Evolutionary conservation across 2,329 filamentous ascomycete genomes (phyloP).

Genomic region (Corinectria fuckeliana): DNA sequence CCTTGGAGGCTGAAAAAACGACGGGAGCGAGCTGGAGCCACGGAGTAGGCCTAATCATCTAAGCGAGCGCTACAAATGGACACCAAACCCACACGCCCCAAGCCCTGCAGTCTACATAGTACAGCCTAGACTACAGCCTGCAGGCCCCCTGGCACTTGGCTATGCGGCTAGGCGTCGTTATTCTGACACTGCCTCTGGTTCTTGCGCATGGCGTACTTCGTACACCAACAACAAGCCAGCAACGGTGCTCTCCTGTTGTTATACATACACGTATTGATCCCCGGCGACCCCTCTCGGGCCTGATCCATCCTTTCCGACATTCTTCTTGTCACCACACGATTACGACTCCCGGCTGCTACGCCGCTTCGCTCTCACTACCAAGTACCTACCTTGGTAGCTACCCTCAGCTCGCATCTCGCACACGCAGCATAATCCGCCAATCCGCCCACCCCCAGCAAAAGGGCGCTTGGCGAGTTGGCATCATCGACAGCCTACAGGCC

Average conservation of each 20-base stretch:
- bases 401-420: constrained; percentile 17
- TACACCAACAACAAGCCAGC: constrained; percentile 2
- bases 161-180: constrained; percentile 5
- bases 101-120: constrained; percentile 1
- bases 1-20: neutral
- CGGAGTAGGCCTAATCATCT: no score
- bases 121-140: neutral
- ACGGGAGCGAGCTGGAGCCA: neutral
- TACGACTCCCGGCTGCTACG: constrained; percentile 5
- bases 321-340: neutral
- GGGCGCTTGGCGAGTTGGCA: constrained; percentile 15
- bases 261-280: constrained; percentile 23
- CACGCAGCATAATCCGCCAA: constrained; percentile 14
- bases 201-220: constrained; percentile 7
- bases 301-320: constrained; percentile 15
- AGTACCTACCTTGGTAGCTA: no score
- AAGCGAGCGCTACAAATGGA: neutral
- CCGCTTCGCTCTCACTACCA: neutral
- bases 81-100: neutral
- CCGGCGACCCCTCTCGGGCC: constrained; percentile 6
- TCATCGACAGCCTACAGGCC: neutral
- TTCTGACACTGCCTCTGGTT: constrained; percentile 17
- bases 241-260: constrained; percentile 16
- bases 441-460: constrained; percentile 10
- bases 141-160: neutral